Percentiles rank a stretch among this genome's conserved stretches.
Evolutionary conservation across 768 basidiomycete genomes (phyloP).

Genomic region (Mycena capillaripes): DNA sequence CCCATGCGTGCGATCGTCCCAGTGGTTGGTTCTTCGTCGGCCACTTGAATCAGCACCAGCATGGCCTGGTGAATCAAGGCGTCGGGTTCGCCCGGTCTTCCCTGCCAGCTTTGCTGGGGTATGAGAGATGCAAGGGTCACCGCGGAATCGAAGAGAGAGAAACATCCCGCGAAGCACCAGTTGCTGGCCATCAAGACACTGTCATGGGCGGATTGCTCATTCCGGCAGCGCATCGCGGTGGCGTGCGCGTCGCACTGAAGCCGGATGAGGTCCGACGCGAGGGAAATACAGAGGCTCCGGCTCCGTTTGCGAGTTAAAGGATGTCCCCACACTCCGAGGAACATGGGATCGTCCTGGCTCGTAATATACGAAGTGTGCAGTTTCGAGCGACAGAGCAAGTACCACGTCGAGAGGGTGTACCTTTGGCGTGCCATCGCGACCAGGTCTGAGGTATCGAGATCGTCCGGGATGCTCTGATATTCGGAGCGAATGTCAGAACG

Average conservation of each 20-base stretch:
- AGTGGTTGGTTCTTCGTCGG: conserved; percentile 50
- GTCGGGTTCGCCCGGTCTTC: conserved; percentile 53
- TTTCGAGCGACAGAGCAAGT: conserved; percentile 59
- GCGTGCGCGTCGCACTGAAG: conserved; percentile 58
- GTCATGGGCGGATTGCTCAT: conserved; percentile 36
- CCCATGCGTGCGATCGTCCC: conserved; percentile 57
- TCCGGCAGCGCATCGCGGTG: conserved; percentile 39
- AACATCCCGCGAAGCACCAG: conserved; percentile 61
- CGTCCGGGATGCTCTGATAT: conserved; percentile 39
- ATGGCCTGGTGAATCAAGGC: conserved; percentile 54
- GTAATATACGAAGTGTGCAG: conserved; percentile 59
- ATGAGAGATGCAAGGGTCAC: conserved; percentile 60
- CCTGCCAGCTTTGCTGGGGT: conserved; percentile 55
- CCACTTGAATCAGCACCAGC: conserved; percentile 51
- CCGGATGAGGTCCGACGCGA: conserved; percentile 58
- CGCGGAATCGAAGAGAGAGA: conserved; percentile 62
- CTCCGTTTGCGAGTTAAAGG: conserved; percentile 47
- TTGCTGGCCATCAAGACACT: conserved; percentile 47
- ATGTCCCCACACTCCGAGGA: conserved; percentile 39
- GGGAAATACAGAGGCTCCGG: conserved; percentile 53
- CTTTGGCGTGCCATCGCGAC: conserved; percentile 55
- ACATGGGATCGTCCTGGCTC: conserved; percentile 40
- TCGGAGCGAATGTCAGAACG: conserved; percentile 48
- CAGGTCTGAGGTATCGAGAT: conserved; percentile 46
- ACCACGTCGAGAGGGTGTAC: conserved; percentile 62